phyloP scores from a whole-genome alignment of 352 stramenopile species.

The Pythium sp. region DNA sequence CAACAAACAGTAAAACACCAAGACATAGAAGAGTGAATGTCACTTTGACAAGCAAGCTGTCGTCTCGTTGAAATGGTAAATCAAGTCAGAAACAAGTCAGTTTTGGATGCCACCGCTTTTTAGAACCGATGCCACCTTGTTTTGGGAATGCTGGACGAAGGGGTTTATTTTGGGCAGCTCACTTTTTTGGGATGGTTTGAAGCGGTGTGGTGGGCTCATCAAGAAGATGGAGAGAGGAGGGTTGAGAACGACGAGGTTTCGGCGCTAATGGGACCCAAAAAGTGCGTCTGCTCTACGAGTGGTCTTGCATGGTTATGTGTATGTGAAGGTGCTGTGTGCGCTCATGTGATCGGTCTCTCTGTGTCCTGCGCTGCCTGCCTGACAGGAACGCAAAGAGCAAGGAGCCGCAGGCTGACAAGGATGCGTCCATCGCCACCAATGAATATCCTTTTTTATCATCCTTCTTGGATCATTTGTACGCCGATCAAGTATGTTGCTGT shows the following conservation, averaged over 20 bases:
- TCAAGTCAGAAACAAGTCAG: conserved; percentile 8
- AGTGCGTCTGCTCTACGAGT: conserved; percentile 12
- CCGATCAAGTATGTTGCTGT: conserved; percentile 1
- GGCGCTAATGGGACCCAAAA: conserved; percentile 44
- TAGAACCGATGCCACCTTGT: background rate
- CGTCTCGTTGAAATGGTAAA: background rate
- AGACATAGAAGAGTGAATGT: background rate
- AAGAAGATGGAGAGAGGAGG: background rate
- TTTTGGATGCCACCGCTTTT: background rate
- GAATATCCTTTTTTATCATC: conserved; percentile 56
- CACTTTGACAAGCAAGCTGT: background rate
- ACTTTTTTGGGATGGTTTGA: background rate
- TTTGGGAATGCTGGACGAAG: background rate
- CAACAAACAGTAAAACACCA: background rate
- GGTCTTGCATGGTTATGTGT: background rate
- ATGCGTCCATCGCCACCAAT: conserved; percentile 63
- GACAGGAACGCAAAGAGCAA: conserved; percentile 15
- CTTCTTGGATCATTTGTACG: background rate
- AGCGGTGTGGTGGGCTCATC: background rate
- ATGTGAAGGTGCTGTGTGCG: background rate
- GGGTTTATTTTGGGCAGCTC: conserved; percentile 9
- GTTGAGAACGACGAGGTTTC: background rate
- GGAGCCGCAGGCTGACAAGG: conserved; percentile 21
- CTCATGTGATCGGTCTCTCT: background rate
- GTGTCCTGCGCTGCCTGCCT: background rate